Conservation (phyloP, 2,329 filamentous ascomycete genomes). For the Onygenales sp. region DNA sequence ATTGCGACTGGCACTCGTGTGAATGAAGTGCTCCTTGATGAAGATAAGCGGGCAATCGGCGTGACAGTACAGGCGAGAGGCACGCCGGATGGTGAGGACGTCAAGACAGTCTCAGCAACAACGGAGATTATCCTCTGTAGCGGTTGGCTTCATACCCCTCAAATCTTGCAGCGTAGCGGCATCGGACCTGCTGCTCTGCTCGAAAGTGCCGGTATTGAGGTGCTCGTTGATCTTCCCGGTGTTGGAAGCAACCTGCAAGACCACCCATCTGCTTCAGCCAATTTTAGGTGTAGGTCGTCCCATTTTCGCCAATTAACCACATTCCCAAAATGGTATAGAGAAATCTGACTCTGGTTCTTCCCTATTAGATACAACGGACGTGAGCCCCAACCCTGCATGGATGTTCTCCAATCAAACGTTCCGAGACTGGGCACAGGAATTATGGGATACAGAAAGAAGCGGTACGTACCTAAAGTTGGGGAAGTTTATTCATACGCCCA, state of each 20-base stretch:
- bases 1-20: constrained; percentile 11
- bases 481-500: background rate
- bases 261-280: constrained; percentile 3
- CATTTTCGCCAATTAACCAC: background rate
- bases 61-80: background rate
- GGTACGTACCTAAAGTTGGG: background rate
- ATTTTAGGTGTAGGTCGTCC: background rate
- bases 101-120: background rate
- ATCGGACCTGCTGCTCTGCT: constrained; percentile 33
- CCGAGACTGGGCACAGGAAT: background rate
- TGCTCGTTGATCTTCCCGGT: constrained; percentile 36
- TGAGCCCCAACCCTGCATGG: background rate
- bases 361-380: background rate
- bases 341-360: background rate
- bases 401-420: background rate
- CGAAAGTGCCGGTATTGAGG: constrained; percentile 25
- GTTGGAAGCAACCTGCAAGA: constrained; percentile 31
- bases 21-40: constrained; percentile 9
- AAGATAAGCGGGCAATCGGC: background rate
- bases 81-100: background rate
- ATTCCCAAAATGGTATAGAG: background rate
- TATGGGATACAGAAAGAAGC: background rate
- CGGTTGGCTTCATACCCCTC: constrained; percentile 29
- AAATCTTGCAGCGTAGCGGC: constrained; percentile 41
- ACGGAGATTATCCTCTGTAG: constrained; percentile 32